Evolutionary conservation across 139 green algal genomes (phyloP), one percentile per base, ranked within the genome.

Genomic region (Tetratostichococcus sp.): DNA sequence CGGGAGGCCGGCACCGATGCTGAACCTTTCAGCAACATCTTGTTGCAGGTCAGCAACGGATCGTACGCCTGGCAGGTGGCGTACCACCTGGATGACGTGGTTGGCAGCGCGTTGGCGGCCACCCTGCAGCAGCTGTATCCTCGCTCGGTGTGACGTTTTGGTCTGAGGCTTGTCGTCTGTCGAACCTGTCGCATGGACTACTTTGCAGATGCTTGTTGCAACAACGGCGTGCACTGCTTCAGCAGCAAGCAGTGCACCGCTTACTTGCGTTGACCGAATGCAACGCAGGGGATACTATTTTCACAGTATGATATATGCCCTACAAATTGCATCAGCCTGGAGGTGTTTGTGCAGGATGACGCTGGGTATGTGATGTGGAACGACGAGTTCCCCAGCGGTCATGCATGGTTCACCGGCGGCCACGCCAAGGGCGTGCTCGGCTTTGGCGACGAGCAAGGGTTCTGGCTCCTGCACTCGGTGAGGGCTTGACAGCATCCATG

Each of bases 301-400:
- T 23, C 50, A 2, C 17, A 26, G 14, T 26, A 62, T 62, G 19
- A 62, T 17, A 62, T 4, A 25, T 22, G 39, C 39, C 39, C 8
- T 50, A 8, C 8, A 14, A 50, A 50, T 8, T 14, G 8, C 8
- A 50, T 22, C 8, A 75, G 35, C 1, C 22, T 30, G 30, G 0
- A n/a, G 14, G 8, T 26, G 21, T 23, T 26, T 43, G 14, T 69
- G 43, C 30, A 75, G 43, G 71, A 6, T 58, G 30, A 75, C 26
- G 22, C 58, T 23, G 71, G 71, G 19, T 75, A 75, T 32, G 43
- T 68, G 16, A 75, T 75, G 43, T 75, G 71, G 71, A 75, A 75
- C 43, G 71, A 75, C 42, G 71, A 75, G 43, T 75, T 75, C 30
- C 71, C 71, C 33, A 43, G 71, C 23, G 43, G 71, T 30, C 31